Evolutionary conservation across 441 rosid genomes (phyloP).

Genomic region (Adansonia rubrostipa): DNA sequence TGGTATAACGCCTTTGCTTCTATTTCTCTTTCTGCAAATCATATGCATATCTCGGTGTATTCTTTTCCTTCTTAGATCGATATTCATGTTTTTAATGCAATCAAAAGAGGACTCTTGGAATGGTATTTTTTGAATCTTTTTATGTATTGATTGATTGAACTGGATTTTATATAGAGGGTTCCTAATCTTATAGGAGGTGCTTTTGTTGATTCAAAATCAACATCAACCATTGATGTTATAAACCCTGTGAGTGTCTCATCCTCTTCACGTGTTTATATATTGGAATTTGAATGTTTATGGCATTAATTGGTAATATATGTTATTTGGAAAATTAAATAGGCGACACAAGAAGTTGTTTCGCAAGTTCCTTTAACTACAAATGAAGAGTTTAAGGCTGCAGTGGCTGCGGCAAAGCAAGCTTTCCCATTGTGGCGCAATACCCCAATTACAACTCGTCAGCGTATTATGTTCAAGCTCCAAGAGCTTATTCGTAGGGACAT

Average conservation of each 20-base stretch:
- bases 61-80: not conserved
- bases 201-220: constrained; percentile 72
- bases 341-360: constrained; percentile 90
- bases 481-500: constrained; percentile 87
- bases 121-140: not conserved
- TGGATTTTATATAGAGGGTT: constrained; percentile 55
- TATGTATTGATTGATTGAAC: constrained; percentile 8
- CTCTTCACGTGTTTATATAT: not conserved
- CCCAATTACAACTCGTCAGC: constrained; percentile 81
- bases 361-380: constrained; percentile 81
- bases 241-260: constrained; percentile 69
- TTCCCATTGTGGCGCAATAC: constrained; percentile 86
- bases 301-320: not conserved
- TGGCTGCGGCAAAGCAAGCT: constrained; percentile 81
- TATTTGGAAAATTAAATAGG: constrained; percentile 43
- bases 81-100: not conserved
- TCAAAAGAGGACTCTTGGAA: not conserved
- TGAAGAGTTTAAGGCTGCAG: constrained; percentile 88
- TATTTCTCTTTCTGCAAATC: not conserved
- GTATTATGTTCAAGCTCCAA: constrained; percentile 88
- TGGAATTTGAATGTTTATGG: not conserved
- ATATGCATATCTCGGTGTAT: not conserved
- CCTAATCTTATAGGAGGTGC: constrained; percentile 88
- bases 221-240: constrained; percentile 65
- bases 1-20: constrained; percentile 43